Evolutionary conservation across 2,329 filamentous ascomycete genomes (phyloP).

Genomic region (Penicillium concentricum): DNA sequence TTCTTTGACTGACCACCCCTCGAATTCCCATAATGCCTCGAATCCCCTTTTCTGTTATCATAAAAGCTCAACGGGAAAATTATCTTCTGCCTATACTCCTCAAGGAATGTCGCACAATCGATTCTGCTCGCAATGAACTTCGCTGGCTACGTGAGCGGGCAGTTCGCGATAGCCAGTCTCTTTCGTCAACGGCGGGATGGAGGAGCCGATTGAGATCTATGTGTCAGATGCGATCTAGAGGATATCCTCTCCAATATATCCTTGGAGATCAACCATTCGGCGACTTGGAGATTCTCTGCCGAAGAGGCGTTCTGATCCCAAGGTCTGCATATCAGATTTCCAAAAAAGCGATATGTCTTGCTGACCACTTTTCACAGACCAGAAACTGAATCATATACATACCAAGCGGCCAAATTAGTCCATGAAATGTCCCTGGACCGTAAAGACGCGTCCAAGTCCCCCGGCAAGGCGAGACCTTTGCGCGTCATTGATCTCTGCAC

Average conservation of each 20-base stretch:
- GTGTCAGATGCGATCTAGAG: conserved; percentile 51
- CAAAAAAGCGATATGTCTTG: background rate
- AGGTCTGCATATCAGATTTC: conserved; percentile 43
- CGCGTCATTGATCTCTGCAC: conserved; percentile 82
- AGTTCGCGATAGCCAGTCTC: conserved; percentile 14
- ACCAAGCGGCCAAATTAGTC: conserved; percentile 54
- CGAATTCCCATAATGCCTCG: conserved; percentile 41
- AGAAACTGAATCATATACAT: conserved; percentile 70
- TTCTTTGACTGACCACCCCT: background rate
- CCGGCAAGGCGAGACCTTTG: conserved; percentile 38
- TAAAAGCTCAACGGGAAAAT: conserved; percentile 35
- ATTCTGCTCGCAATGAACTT: conserved; percentile 47
- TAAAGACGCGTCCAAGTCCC: background rate
- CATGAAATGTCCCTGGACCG: conserved; percentile 13
- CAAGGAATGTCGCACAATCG: conserved; percentile 44
- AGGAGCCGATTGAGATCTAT: conserved; percentile 35
- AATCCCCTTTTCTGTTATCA: conserved; percentile 37
- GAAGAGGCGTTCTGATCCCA: conserved; percentile 79
- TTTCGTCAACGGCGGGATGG: conserved; percentile 21
- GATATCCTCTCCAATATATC: conserved; percentile 84
- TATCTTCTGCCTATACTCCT: conserved; percentile 44
- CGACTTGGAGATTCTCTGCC: conserved; percentile 72
- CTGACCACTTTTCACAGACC: conserved; percentile 39
- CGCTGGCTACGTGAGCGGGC: conserved; percentile 48
- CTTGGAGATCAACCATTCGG: conserved; percentile 88